Base-by-base conservation (phyloP, 345 rosid species). In the Chamaenerion angustifolium region DNA sequence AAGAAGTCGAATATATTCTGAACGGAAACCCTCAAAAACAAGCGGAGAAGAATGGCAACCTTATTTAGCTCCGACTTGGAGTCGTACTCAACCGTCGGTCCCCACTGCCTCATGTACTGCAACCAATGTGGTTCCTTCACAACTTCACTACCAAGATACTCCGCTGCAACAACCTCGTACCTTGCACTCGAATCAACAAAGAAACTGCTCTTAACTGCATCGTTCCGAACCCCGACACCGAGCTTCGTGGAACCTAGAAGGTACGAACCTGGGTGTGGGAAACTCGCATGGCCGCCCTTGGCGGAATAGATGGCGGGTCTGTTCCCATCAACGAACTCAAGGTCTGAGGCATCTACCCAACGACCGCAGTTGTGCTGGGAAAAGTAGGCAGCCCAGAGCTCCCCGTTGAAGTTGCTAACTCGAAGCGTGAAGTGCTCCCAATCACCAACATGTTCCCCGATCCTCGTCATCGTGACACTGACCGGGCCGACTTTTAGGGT, bases 31-130 rank as follows among this genome's bases (percentile, higher is more conserved):
- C 93, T 78, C 56, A 82, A 74, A 54, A 82, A 69, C 27, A 71
- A 62, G 12, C 94, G 95, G 27, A 85, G 83, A 23, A 69, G 70
- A 45, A 64, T 64, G 35, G 77, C 67, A 12, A 89, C 81, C 80
- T 81, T 85, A 27, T 79, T 76, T 7, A 81, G 56, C 63, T 89
- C 95, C 1, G 95, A 72, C 40, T 83, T 64, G 0, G 89, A 75
- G 63, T 85, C 93, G 44, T 89, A 89, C 1, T 68, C 70, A 58
- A 89, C 62, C 50, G 75, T 72, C 0, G 97, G 97, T 47, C 95
- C 97, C 97, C 97, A 89, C 44, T 89, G 85, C 69, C 95, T 85
- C 97, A 85, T 89, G 54, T 72, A 89, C 62, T 78, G 82, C 71
- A 85, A 64, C 97, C 97, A 89, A 46, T 69, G 68, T 18, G 95